These are phyloP conservation scores for Lactifluus volemus DNA, from an alignment of 768 basidiomycete genomes.

Conservation along the genomic window DNA sequence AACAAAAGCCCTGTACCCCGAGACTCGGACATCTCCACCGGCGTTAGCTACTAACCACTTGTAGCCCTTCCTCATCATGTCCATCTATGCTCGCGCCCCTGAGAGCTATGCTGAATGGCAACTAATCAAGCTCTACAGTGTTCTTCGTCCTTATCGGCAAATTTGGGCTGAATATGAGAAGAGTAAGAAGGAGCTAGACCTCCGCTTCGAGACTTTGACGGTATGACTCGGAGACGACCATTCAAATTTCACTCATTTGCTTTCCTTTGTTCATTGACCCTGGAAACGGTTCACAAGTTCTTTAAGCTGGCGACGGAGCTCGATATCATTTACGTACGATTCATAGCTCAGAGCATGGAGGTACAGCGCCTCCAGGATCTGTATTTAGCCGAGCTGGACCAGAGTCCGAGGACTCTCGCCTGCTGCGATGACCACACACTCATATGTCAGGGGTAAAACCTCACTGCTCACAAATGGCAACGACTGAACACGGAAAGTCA, in stretches of 20 bases:
- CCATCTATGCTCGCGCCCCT: not conserved
- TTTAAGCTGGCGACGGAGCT: not conserved
- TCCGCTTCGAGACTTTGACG: not conserved
- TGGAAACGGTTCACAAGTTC: not conserved
- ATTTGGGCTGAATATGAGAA: not conserved
- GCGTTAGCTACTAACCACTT: too few relatives aligned
- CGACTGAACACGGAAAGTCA: not conserved
- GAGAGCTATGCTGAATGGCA: slow-evolving; percentile 8
- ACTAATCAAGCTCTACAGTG: not conserved
- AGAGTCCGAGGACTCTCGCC: not conserved
- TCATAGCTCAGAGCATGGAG: not conserved
- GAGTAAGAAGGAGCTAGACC: not conserved
- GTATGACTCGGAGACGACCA: not conserved
- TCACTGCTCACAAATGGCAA: not conserved
- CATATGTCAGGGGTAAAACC: not conserved
- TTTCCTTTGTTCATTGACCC: not conserved
- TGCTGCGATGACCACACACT: not conserved
- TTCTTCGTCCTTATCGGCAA: not conserved
- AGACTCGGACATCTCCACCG: not conserved
- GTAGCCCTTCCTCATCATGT: not conserved
- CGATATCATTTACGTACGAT: not conserved
- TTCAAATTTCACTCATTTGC: not conserved
- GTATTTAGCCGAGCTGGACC: not conserved
- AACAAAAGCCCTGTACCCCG: not conserved
- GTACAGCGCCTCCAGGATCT: not conserved